Evolutionary conservation across 1,284 basidiomycete genomes (phyloP), one percentile per base, ranked within the genome.

Genomic region (Trichosporon sp.): DNA sequence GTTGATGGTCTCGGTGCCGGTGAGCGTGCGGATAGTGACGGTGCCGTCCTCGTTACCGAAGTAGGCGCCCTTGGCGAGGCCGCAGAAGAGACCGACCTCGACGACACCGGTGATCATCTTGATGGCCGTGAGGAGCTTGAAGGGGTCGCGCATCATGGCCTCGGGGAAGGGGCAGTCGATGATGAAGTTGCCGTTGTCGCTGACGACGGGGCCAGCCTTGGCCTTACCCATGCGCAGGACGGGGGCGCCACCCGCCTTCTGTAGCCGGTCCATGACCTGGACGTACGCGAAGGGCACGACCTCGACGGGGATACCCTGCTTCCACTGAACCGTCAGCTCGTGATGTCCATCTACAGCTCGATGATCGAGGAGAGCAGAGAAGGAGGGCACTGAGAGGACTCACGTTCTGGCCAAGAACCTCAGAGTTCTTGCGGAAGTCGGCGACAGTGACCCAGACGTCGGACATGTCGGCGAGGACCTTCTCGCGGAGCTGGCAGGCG

Each of bases 401-500:
- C 78, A 94, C 92, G 78, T 87, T 92, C 29, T 90, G 91, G 2
- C 96, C 94, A 18, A 99, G 87, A 47, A 89, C 87, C 66, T 89
- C 84, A 8, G 90, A 90, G 77, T 98, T 94, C 85, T 97, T 99
- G 74, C 96, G 89, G 84, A 92, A 93, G 83, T 99, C 97, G 63
- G 97, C 96, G 56, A 99, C 96, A 62, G 98, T 87, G 79, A 98
- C 86, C 85, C 96, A 98, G 87, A 90, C 93, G 75, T 88, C 88
- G n/a, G 97, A 95, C 21, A 94, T 94, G 82, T 98, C 96, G 2
- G 94, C 95, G 21, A 99, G 87, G 2, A 99, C 95, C 83, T 99
- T 99, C 84, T 99, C 97, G 42, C 95, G 89, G 38, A 99, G 84
- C 77, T 99, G 97, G 83, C 96, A 98, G 1, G 95, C 96, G 11